phyloP scores from a whole-genome alignment of 2,329 filamentous ascomycete species.

The Xylogone sp. region DNA sequence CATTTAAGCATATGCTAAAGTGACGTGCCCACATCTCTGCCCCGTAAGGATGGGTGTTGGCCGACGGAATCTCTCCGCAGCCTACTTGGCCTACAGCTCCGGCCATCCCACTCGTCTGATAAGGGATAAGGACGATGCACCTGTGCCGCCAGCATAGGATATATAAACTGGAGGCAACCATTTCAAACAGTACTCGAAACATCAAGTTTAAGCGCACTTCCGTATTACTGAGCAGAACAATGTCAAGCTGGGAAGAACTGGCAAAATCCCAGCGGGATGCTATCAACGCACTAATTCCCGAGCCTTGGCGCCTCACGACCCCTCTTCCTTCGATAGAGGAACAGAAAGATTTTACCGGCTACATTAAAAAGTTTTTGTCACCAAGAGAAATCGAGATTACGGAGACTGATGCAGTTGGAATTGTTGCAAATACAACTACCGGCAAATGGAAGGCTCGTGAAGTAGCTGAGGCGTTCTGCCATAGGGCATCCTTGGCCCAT shows the following conservation, averaged over 20 bases:
- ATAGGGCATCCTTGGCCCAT: conserved; percentile 50
- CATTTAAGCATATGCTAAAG: background rate
- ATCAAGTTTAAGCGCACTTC: too few relatives aligned
- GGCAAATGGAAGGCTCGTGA: conserved; percentile 54
- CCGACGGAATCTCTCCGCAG: too few relatives aligned
- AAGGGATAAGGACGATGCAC: too few relatives aligned
- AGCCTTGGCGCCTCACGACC: conserved; percentile 48
- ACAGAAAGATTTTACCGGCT: conserved; percentile 54
- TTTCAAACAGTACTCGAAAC: background rate
- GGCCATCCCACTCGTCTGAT: too few relatives aligned
- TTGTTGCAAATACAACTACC: conserved; percentile 48
- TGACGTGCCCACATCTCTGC: too few relatives aligned
- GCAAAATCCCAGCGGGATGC: conserved; percentile 51
- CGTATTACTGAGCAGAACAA: too few relatives aligned
- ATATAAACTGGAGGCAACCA: background rate
- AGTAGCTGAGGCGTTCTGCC: conserved; percentile 49
- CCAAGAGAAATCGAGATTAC: conserved; percentile 56
- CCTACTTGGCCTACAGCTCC: too few relatives aligned
- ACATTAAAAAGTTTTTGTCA: conserved; percentile 52
- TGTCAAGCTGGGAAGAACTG: conserved; percentile 41
- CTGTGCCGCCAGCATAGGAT: too few relatives aligned
- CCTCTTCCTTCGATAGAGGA: conserved; percentile 44
- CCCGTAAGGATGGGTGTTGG: too few relatives aligned
- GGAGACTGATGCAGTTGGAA: conserved; percentile 53
- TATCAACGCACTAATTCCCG: conserved; percentile 50